phyloP scores from a whole-genome alignment of 345 rosid genomes.

The Moringa oleifera region DNA sequence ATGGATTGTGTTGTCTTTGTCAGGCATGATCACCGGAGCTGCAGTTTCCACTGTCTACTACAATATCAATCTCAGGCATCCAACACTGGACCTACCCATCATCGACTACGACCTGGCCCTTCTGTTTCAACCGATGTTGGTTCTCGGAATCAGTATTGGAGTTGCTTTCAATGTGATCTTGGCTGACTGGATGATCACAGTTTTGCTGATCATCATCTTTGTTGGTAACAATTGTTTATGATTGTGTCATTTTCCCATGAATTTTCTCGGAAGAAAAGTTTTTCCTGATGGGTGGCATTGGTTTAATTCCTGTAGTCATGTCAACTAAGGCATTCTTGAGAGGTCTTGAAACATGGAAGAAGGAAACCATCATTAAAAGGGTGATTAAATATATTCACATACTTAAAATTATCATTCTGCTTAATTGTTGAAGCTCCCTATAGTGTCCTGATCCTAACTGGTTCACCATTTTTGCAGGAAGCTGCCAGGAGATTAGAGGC shows the following conservation, averaged over 20 bases:
- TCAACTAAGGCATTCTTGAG: conserved; percentile 41
- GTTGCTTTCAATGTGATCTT: conserved; percentile 41
- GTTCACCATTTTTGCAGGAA: conserved; percentile 22
- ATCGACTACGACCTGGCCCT: conserved; percentile 53
- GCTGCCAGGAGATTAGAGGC: conserved; percentile 20
- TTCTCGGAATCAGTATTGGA: conserved; percentile 46
- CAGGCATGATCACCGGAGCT: conserved; percentile 50
- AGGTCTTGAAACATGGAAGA: conserved; percentile 53
- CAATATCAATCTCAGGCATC: conserved; percentile 41
- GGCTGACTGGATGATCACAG: conserved; percentile 50
- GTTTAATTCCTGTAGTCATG: conserved; percentile 24
- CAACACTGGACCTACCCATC: conserved; percentile 38
- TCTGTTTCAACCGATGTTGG: conserved; percentile 45
- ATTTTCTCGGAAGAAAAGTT: background rate
- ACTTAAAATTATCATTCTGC: background rate
- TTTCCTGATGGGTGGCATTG: background rate
- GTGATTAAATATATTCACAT: conserved; percentile 10
- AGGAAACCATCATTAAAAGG: conserved; percentile 33
- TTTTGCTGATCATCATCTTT: conserved; percentile 38
- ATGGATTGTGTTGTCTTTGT: background rate
- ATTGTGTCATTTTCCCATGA: background rate
- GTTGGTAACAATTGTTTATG: conserved; percentile 17
- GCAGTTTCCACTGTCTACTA: conserved; percentile 36
- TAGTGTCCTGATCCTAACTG: background rate
- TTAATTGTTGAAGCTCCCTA: background rate